Conservation (phyloP, 176 grass and related monocot genomes). For the Puccinellia tenuiflora region DNA sequence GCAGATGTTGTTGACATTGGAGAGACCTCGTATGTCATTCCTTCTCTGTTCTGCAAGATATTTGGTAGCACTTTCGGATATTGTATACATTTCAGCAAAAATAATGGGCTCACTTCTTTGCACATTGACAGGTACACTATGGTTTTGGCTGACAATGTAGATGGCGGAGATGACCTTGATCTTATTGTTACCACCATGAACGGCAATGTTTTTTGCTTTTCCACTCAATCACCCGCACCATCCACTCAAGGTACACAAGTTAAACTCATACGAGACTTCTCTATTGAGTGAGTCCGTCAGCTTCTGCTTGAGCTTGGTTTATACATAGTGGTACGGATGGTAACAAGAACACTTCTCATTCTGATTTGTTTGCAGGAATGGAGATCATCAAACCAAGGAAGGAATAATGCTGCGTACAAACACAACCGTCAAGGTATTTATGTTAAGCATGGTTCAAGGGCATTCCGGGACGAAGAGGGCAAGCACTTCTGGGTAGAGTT, state of each 20-base stretch:
- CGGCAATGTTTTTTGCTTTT: constrained; percentile 96
- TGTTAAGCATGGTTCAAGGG: constrained; percentile 58
- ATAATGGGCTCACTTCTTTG: constrained; percentile 3
- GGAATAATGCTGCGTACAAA: constrained; percentile 71
- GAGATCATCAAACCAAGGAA: constrained; percentile 80
- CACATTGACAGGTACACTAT: constrained; percentile 74
- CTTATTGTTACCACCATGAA: constrained; percentile 98
- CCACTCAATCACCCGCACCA: constrained; percentile 90
- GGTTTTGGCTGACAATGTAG: constrained; percentile 95
- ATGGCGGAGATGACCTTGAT: constrained; percentile 98
- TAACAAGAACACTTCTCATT: not conserved
- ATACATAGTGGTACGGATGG: not conserved
- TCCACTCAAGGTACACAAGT: constrained; percentile 68
- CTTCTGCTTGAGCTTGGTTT: constrained; percentile 12
- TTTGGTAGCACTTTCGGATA: not conserved
- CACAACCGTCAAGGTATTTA: constrained; percentile 68
- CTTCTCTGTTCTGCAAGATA: constrained; percentile 20
- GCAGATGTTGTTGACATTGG: constrained; percentile 94
- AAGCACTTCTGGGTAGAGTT: constrained; percentile 93
- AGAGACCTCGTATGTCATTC: constrained; percentile 72
- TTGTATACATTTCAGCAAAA: not conserved
- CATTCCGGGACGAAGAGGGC: constrained; percentile 87
- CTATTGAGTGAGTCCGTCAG: not conserved
- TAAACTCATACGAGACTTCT: not conserved
- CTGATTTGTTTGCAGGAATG: constrained; percentile 59